These are phyloP conservation scores for Stagonosporopsis vannaccii DNA, from an alignment of 2,329 filamentous ascomycete genomes.

Conservation along the genomic window DNA sequence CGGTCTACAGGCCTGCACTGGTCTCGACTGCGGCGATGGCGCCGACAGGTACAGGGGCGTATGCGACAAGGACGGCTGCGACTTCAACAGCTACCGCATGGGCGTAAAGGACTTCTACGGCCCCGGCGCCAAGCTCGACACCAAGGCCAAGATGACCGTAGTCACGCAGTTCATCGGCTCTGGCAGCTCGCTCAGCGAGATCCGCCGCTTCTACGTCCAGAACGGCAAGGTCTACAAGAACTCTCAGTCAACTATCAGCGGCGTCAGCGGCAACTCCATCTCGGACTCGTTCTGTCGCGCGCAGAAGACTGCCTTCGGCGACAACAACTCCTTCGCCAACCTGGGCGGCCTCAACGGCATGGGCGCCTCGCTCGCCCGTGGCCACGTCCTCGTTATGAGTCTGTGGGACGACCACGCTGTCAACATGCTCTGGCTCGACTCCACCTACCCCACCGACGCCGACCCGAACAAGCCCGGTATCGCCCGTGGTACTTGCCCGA, in stretches of 20 bases:
- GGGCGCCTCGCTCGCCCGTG: slow-evolving; percentile 61
- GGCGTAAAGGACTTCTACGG: slow-evolving; percentile 71
- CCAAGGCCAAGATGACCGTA: slow-evolving; percentile 56
- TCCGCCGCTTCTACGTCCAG: slow-evolving; percentile 60
- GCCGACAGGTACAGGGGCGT: slow-evolving; percentile 65
- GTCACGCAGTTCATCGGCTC: slow-evolving; percentile 60
- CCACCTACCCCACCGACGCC: slow-evolving; percentile 63
- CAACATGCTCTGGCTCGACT: slow-evolving; percentile 80
- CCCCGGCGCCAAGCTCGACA: slow-evolving; percentile 57
- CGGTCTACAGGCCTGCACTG: slow-evolving; percentile 61
- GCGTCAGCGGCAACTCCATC: slow-evolving; percentile 61
- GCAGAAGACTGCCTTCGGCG: slow-evolving; percentile 64
- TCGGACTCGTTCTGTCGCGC: slow-evolving; percentile 64
- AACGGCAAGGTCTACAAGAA: slow-evolving; percentile 59
- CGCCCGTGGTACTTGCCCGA: slow-evolving; percentile 48
- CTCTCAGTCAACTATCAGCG: slow-evolving; percentile 52
- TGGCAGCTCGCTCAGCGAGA: slow-evolving; percentile 53
- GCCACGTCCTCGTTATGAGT: slow-evolving; percentile 71
- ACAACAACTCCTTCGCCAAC: slow-evolving; percentile 60
- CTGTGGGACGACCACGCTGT: slow-evolving; percentile 70
- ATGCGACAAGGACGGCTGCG: slow-evolving; percentile 74
- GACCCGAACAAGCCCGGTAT: slow-evolving; percentile 43
- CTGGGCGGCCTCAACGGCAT: slow-evolving; percentile 65
- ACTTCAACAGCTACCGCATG: slow-evolving; percentile 68
- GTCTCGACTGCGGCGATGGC: slow-evolving; percentile 52